Percentiles rank a stretch among this genome's conserved stretches.
These are phyloP conservation scores for Clonostachys solani DNA, from an alignment of 2,329 filamentous ascomycete species.

Conservation along the genomic window DNA sequence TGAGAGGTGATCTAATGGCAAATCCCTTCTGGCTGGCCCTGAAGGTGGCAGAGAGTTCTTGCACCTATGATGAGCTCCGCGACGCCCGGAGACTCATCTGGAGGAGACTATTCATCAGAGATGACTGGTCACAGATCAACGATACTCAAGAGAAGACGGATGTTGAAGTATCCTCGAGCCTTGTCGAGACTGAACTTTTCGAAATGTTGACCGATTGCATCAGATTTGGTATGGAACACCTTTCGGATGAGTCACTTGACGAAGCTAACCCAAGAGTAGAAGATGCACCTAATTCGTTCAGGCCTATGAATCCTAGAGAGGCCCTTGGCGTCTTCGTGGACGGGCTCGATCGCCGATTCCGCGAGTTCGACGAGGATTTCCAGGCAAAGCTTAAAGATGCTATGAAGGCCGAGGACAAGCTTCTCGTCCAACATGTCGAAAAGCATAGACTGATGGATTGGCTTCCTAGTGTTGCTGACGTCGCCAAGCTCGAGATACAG, in stretches of 20 bases:
- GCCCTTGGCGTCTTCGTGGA: constrained; percentile 57
- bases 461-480: constrained; percentile 36
- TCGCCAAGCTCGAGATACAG: constrained; percentile 26
- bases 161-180: constrained; percentile 54
- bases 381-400: constrained; percentile 65
- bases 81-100: constrained; percentile 67
- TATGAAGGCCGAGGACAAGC: constrained; percentile 67
- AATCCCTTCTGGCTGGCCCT: constrained; percentile 75
- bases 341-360: constrained; percentile 56
- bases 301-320: constrained; percentile 45
- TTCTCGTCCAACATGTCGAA: constrained; percentile 60
- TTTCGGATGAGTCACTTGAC: background rate
- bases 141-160: constrained; percentile 74
- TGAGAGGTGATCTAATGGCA: constrained; percentile 36
- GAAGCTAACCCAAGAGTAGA: constrained; percentile 28
- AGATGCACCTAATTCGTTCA: constrained; percentile 33
- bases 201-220: constrained; percentile 61
- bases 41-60: constrained; percentile 50
- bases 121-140: constrained; percentile 81
- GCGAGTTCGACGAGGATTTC: constrained; percentile 56
- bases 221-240: constrained; percentile 29
- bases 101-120: constrained; percentile 79
- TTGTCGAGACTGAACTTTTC: constrained; percentile 65
- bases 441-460: constrained; percentile 69
- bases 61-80: constrained; percentile 50